phyloP scores from a whole-genome alignment of 805 yeast species.

The Lipomyces japonicus region DNA sequence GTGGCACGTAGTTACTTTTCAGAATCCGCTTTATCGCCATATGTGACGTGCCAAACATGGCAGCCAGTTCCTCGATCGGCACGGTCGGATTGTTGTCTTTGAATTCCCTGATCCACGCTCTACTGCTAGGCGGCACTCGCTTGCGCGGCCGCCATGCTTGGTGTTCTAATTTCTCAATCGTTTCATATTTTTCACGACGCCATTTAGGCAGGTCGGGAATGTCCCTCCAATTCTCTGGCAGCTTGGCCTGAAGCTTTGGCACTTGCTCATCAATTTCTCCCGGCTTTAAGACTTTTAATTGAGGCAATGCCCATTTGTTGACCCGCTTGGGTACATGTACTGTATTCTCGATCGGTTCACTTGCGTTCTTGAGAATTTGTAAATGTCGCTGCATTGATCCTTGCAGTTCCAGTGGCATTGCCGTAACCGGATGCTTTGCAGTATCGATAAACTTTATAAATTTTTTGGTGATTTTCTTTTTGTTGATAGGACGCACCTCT shows the following conservation, averaged over 20 bases:
- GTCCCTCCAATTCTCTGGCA: conserved; percentile 49
- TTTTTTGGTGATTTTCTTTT: no score
- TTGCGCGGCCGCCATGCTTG: conserved; percentile 64
- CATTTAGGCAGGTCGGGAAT: conserved; percentile 54
- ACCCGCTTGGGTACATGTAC: no score
- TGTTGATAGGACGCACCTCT: no score
- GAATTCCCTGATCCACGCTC: conserved; percentile 58
- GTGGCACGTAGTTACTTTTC: conserved; percentile 72
- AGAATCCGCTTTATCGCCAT: conserved; percentile 78
- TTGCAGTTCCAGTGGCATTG: no score
- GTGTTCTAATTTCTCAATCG: conserved; percentile 57
- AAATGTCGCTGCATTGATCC: no score
- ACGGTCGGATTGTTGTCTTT: conserved; percentile 59
- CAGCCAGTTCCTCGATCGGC: conserved; percentile 56
- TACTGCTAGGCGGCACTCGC: conserved; percentile 62
- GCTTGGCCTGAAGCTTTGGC: conserved; percentile 24
- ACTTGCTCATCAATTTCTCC: not conserved
- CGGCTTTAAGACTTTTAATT: not conserved
- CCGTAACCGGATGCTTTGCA: no score
- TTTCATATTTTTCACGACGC: conserved; percentile 63
- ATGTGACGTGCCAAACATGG: conserved; percentile 66
- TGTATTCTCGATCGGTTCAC: no score
- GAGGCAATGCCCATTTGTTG: not conserved
- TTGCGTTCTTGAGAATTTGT: no score
- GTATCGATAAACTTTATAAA: no score